phyloP scores from a whole-genome alignment of 2,329 filamentous ascomycete genomes.

The Cadophora gregata region DNA sequence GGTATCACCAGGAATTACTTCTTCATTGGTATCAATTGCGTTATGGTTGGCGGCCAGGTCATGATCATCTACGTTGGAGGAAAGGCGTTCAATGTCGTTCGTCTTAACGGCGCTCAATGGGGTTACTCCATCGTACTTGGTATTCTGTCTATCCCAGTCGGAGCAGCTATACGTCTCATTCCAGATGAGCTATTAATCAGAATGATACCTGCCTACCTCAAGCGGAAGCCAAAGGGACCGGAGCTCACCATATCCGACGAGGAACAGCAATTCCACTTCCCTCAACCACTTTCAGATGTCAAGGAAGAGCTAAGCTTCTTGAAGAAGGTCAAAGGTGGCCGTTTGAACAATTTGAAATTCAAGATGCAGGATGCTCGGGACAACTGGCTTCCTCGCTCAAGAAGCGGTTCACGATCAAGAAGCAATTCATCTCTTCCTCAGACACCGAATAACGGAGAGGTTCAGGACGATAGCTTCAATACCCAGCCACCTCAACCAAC shows the following conservation, averaged over 20 bases:
- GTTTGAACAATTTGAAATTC: slow-evolving; percentile 81
- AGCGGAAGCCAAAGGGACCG: slow-evolving; percentile 41
- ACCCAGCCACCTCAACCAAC: slow-evolving; percentile 51
- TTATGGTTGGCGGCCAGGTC: slow-evolving; percentile 89
- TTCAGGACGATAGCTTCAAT: slow-evolving; percentile 58
- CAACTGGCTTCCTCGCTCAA: slow-evolving; percentile 65
- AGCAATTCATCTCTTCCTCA: slow-evolving; percentile 71
- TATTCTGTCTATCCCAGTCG: slow-evolving; percentile 83
- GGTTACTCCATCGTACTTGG: slow-evolving; percentile 85
- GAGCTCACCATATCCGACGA: slow-evolving; percentile 67
- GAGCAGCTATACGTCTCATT: slow-evolving; percentile 79
- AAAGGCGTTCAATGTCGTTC: slow-evolving; percentile 69
- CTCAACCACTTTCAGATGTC: slow-evolving; percentile 74
- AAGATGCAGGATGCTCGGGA: slow-evolving; percentile 78
- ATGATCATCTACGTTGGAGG: slow-evolving; percentile 91
- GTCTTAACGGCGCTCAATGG: slow-evolving; percentile 79
- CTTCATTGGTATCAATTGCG: slow-evolving; percentile 82
- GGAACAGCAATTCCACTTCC: slow-evolving; percentile 70
- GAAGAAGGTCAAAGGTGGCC: slow-evolving; percentile 80
- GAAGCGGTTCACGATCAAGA: slow-evolving; percentile 67
- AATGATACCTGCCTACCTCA: slow-evolving; percentile 42
- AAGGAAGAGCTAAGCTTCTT: slow-evolving; percentile 82
- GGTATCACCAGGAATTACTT: slow-evolving; percentile 84
- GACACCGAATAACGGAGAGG: slow-evolving; percentile 60
- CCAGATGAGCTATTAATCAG: slow-evolving; percentile 63